Base-by-base conservation (phyloP, 768 basidiomycete genomes). In the Leccinum fibrillosum region DNA sequence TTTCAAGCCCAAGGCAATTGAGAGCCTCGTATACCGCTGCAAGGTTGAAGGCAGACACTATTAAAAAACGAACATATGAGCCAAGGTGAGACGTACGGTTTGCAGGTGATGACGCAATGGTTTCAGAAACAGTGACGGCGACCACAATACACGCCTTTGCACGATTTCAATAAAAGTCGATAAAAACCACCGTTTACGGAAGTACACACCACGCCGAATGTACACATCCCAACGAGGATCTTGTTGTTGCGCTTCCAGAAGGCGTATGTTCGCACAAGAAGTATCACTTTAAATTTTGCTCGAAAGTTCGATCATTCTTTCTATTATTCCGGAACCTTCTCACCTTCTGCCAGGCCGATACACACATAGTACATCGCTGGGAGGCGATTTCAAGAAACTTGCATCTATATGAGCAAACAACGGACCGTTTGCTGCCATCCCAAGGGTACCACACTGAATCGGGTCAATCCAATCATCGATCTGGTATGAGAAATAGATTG, bases 231-330 rank as follows among this genome's bases (percentile, higher is more conserved):
- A n/a, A 64, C 48, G 4, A 66, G 65, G 13, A 66, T 51, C 58
- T 28, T 66, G 57, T 32, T 64, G n/a, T 59, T n/a, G 15, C 51
- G 32, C 6, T 57, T 56, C 65, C 65, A 66, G 55, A 66, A 66
- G 3, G 39, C 62, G 10, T 64, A 66, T 37, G 65, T 66, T 35
- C 65, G 59, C 23, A 66, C 57, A 8, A 64, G 49, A 39, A 66
- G 57, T 54, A 66, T 66, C 1, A n/a, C 64, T 66, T 21, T 25
- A 2, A 42, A 19, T n/a, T 39, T n/a, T 17, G 10, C 8, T 26
- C 10, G 19, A 21, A 12, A 25, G 44, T 17, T 56, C 11, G 19
- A 45, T 28, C 32, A 23, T n/a, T 13, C 34, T 47, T 45, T 21
- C 21, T 19, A 7, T 11, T 32, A 49, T 23, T 9, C 32, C 15